These are phyloP conservation scores for Pisolithus microcarpus DNA, from an alignment of 768 basidiomycete genomes.

Conservation along the genomic window DNA sequence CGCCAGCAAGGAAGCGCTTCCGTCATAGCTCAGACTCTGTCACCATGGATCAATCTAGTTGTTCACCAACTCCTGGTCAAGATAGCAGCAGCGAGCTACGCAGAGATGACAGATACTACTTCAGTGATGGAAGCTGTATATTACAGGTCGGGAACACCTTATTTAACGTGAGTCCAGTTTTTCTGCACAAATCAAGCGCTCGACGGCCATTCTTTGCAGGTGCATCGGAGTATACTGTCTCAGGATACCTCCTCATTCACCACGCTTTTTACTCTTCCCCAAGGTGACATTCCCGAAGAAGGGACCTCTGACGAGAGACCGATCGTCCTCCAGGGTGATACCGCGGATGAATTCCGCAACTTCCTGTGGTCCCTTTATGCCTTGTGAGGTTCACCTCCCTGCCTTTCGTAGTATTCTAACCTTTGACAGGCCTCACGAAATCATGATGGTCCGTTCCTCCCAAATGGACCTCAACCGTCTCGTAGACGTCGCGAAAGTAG, in stretches of 20 bases:
- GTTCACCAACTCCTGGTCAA: background rate
- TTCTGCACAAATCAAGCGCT: background rate
- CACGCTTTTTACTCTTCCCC: slow-evolving; percentile 61
- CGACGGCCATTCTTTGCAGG: slow-evolving; percentile 27
- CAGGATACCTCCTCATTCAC: slow-evolving; percentile 59
- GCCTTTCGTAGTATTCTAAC: background rate
- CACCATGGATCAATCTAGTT: slow-evolving; percentile 1
- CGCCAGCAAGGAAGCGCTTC: slow-evolving; percentile 6
- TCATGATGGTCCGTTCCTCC: slow-evolving; percentile 40
- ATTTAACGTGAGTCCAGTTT: slow-evolving; percentile 48
- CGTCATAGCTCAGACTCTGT: slow-evolving; percentile 6
- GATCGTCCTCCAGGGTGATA: slow-evolving; percentile 56
- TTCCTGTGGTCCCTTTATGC: slow-evolving; percentile 77
- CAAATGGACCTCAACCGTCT: slow-evolving; percentile 47
- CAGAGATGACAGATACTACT: slow-evolving; percentile 53
- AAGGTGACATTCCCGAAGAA: slow-evolving; percentile 43
- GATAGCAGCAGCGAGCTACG: slow-evolving; percentile 9
- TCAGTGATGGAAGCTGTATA: slow-evolving; percentile 63
- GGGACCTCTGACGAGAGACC: slow-evolving; percentile 62
- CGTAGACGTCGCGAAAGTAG: slow-evolving; percentile 56
- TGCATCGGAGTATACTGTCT: slow-evolving; percentile 54
- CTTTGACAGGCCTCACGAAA: slow-evolving; percentile 51
- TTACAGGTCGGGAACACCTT: slow-evolving; percentile 55
- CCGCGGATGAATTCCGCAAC: slow-evolving; percentile 57
- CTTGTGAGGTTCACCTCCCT: slow-evolving; percentile 38